Evolutionary conservation across 768 basidiomycete genomes (phyloP).

Genomic region (Tulasnella sp.): DNA sequence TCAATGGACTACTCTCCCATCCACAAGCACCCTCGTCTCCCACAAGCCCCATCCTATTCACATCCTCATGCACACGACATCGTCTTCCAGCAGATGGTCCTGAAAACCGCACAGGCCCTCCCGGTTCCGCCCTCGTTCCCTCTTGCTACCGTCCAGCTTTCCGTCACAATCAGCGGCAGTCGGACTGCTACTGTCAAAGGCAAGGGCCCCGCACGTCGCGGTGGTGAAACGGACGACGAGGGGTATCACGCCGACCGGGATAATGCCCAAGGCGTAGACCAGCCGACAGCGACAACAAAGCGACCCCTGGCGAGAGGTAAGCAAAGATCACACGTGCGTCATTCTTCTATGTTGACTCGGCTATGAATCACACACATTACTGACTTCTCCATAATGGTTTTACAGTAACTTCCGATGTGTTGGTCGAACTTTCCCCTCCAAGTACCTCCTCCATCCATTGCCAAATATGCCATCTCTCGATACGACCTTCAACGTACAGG

Average conservation of each 20-base stretch:
- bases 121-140: not conserved
- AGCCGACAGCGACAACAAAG: no score
- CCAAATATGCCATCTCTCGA: not conserved
- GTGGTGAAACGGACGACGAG: conserved; percentile 6
- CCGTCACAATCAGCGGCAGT: not conserved
- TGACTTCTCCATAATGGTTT: not conserved
- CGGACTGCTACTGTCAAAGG: not conserved
- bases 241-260: conserved; percentile 13
- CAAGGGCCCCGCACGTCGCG: not conserved
- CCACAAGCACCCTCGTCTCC: no score
- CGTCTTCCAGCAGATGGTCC: conserved; percentile 13
- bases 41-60: not conserved
- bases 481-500: conserved; percentile 8
- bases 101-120: not conserved
- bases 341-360: not conserved
- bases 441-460: not conserved
- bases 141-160: not conserved
- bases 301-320: no score
- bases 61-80: conserved; percentile 8
- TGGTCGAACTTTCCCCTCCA: conserved; percentile 2
- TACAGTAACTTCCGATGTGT: not conserved
- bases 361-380: not conserved
- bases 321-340: not conserved
- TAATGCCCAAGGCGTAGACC: not conserved
- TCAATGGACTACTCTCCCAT: conserved; percentile 12